Evolutionary conservation across 306 rosid genomes (phyloP), one percentile per base, ranked within the genome.

Genomic region (barrel medic (Medicago truncatula)): DNA sequence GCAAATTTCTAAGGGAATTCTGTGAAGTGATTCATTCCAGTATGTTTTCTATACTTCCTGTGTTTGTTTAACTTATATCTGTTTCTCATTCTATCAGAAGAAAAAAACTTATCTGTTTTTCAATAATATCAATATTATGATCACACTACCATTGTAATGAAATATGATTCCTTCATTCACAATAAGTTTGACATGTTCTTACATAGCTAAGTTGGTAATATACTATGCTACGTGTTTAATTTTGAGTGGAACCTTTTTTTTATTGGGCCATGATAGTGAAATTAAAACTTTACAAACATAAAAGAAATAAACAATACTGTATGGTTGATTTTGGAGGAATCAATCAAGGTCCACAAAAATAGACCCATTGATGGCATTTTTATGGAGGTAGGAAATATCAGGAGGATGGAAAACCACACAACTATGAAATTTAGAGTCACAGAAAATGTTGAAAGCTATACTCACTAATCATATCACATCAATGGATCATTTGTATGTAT

Each of bases 21-120:
- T 87, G 84, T 83, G 85, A 82, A 80, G 64, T 87, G 79, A 39
- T 78, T 87, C 77, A 31, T 78, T 75, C 71, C 31, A 71, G 40
- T 64, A 70, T 63, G 69, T 63, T 69, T 72, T 76, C 71, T 41
- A 65, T 77, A 65, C 50, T 78, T 75, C 28, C 69, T 61, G 46
- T 64, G 73, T 67, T 68, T 83, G 73, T 82, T 66, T 79, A 85
- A 80, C 86, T 71, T 77, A 76, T 78, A 76, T 78, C 69, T 76
- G 80, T 71, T 80, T 73, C 74, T 56, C 76, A 73, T 46, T 46
- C 15, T 46, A 46, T 49, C 54, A 49, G 15, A 49, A 49, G 7
- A 34, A 34, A 34, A 31, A 31, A 31, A 31, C 36, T 46, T 46
- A 76, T 78, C 68, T 76, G 83, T 74, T 80, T 76, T 76, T 56